These are phyloP conservation scores for Trichosporon faecale DNA, from an alignment of 1,284 basidiomycete species.

Conservation along the genomic window DNA sequence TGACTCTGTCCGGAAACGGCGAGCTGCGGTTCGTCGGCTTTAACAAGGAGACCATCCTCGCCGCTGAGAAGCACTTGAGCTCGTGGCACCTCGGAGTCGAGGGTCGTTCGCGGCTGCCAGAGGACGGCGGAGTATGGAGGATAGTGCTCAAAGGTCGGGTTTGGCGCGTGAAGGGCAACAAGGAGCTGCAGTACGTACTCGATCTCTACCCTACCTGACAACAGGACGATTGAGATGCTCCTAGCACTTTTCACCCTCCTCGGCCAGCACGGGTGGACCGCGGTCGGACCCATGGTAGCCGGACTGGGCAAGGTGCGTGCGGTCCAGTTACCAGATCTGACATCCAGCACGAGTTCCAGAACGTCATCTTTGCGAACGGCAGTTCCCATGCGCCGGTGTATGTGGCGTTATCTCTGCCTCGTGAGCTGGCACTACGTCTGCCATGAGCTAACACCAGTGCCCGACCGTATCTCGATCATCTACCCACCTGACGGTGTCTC, in stretches of 20 bases:
- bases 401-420: slow-evolving; percentile 46
- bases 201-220: neutral
- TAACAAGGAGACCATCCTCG: slow-evolving; percentile 27
- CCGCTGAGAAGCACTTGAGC: slow-evolving; percentile 28
- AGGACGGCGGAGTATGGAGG: slow-evolving; percentile 29
- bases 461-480: slow-evolving; percentile 46
- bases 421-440: slow-evolving; percentile 25
- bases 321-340: neutral
- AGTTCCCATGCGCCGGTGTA: slow-evolving; percentile 35
- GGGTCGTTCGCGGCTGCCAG: slow-evolving; percentile 25
- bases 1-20: slow-evolving; percentile 31
- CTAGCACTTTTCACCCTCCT: slow-evolving; percentile 37
- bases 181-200: slow-evolving; percentile 44
- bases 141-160: slow-evolving; percentile 36
- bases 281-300: slow-evolving; percentile 35
- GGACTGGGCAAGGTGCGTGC: slow-evolving; percentile 31
- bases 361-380: slow-evolving; percentile 38
- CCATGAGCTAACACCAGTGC: slow-evolving; percentile 30
- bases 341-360: slow-evolving; percentile 39
- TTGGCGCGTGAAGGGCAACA: slow-evolving; percentile 42
- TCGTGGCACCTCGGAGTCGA: slow-evolving; percentile 33
- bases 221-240: slow-evolving; percentile 40
- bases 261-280: slow-evolving; percentile 38
- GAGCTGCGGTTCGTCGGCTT: slow-evolving; percentile 38
- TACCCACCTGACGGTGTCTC: slow-evolving; percentile 36